Evolutionary conservation across 768 basidiomycete genomes (phyloP).

Genomic region (Boletus rubescentipes): DNA sequence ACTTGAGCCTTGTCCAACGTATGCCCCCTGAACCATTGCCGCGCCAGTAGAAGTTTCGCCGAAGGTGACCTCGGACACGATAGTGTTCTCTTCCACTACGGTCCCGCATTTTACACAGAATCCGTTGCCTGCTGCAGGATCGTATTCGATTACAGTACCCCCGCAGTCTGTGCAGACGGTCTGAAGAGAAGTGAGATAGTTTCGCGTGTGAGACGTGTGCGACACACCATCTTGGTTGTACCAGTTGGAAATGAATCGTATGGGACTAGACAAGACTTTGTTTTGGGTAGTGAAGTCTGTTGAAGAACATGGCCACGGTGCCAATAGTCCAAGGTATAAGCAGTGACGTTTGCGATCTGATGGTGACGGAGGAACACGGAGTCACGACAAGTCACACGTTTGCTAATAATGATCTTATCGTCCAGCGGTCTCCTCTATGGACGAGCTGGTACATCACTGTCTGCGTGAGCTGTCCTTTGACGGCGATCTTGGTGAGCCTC

Average conservation of each 20-base stretch:
- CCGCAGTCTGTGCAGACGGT: constrained; percentile 75
- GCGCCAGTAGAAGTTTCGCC: constrained; percentile 92
- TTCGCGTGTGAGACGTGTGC: not conserved
- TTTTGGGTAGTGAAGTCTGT: not conserved
- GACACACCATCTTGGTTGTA: constrained; percentile 18
- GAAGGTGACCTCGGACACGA: constrained; percentile 92
- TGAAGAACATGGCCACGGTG: not conserved
- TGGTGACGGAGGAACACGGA: not conserved
- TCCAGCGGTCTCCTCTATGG: constrained; percentile 40
- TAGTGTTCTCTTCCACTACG: constrained; percentile 90
- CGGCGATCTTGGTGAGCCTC: constrained; percentile 80
- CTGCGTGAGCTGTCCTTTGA: constrained; percentile 87
- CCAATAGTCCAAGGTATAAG: no score
- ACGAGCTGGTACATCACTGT: constrained; percentile 82
- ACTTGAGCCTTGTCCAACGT: constrained; percentile 91
- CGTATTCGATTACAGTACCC: constrained; percentile 83
- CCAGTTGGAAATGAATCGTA: not conserved
- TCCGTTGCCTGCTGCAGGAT: constrained; percentile 79
- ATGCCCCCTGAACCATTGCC: constrained; percentile 93
- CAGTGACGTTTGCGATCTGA: no score
- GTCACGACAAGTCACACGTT: constrained; percentile 16
- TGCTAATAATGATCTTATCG: constrained; percentile 9
- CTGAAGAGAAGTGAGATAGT: constrained; percentile 30
- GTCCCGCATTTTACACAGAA: constrained; percentile 86
- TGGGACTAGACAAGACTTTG: not conserved